Percentiles rank a stretch among this genome's conserved stretches.
Evolutionary conservation across 352 stramenopile species (phyloP).

Genomic region (Plasmopara viticola): DNA sequence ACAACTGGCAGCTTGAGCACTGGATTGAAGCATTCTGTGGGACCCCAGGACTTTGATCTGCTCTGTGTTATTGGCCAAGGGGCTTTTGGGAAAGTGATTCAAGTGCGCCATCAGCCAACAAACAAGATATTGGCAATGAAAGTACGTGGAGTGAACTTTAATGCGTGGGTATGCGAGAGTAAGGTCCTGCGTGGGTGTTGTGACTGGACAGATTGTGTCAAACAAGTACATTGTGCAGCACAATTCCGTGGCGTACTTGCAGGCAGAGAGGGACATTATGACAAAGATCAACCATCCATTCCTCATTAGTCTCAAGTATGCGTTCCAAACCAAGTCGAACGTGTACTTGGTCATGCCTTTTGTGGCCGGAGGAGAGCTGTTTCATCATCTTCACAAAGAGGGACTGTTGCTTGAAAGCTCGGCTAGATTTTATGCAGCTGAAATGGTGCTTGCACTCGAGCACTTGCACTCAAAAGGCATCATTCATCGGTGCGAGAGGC

Average conservation of each 20-base stretch:
- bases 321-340: slow-evolving; percentile 77
- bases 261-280: slow-evolving; percentile 82
- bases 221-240: slow-evolving; percentile 85
- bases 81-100: slow-evolving; percentile 81
- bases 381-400: slow-evolving; percentile 59
- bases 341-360: slow-evolving; percentile 83
- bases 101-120: slow-evolving; percentile 72
- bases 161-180: background rate
- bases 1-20: slow-evolving; percentile 18
- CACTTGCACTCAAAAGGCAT: slow-evolving; percentile 72
- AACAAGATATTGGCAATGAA: slow-evolving; percentile 82
- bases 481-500: slow-evolving; percentile 49
- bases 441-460: slow-evolving; percentile 79
- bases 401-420: slow-evolving; percentile 59
- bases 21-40: slow-evolving; percentile 24
- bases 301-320: slow-evolving; percentile 69
- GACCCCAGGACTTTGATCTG: slow-evolving; percentile 72
- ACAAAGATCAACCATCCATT: slow-evolving; percentile 85
- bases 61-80: slow-evolving; percentile 81
- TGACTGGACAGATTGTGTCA: slow-evolving; percentile 51
- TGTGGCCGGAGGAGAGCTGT: slow-evolving; percentile 60
- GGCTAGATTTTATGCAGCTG: slow-evolving; percentile 75
- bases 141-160: slow-evolving; percentile 19
- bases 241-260: slow-evolving; percentile 71
- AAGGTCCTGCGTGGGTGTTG: slow-evolving; percentile 1